A percentile compares a stretch with the other conserved stretches of the same genome.
Evolutionary conservation across 2,329 filamentous ascomycete species (phyloP).

Genomic region (Monosporascus sp.): DNA sequence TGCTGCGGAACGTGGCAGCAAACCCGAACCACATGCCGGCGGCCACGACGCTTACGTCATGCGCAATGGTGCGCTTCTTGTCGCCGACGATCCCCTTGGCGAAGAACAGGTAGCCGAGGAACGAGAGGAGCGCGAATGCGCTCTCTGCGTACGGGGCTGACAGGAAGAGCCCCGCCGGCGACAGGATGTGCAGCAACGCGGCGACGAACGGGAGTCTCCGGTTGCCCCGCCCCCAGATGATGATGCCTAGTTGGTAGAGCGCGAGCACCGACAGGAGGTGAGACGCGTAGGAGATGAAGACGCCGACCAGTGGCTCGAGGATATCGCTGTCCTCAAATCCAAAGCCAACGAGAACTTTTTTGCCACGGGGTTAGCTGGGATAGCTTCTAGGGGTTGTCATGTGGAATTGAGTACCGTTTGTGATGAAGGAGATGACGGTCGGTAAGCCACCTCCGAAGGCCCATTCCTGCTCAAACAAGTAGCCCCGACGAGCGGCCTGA

Average conservation of each 20-base stretch:
- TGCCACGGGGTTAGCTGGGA: conserved; percentile 3
- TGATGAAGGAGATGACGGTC: conserved; percentile 32
- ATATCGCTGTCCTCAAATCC: conserved; percentile 18
- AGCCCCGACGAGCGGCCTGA: conserved; percentile 56
- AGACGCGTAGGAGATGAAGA: conserved; percentile 64
- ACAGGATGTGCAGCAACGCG: conserved; percentile 73
- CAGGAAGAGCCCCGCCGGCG: conserved; percentile 84
- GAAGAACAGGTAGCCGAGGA: conserved; percentile 69
- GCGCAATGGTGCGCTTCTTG: conserved; percentile 21
- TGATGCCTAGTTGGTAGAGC: conserved; percentile 61
- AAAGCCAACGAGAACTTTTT: conserved; percentile 20
- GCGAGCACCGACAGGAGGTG: conserved; percentile 73
- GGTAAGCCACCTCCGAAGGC: conserved; percentile 61
- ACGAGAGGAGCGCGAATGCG: conserved; percentile 71
- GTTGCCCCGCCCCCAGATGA: conserved; percentile 42
- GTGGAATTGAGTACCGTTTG: conserved; percentile 23
- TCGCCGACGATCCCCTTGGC: conserved; percentile 40
- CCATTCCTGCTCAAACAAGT: conserved; percentile 79
- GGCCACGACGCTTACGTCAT: conserved; percentile 50
- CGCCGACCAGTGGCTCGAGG: conserved; percentile 49
- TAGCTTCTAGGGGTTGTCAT: background rate
- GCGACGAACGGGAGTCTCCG: conserved; percentile 61
- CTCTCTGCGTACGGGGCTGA: conserved; percentile 83
- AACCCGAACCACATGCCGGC: conserved; percentile 67
- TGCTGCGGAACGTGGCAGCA: conserved; percentile 73